Evolutionary conservation across 73 alveolate species (phyloP), one percentile per base, ranked within the genome.

Genomic region (Halteria grandinella): DNA sequence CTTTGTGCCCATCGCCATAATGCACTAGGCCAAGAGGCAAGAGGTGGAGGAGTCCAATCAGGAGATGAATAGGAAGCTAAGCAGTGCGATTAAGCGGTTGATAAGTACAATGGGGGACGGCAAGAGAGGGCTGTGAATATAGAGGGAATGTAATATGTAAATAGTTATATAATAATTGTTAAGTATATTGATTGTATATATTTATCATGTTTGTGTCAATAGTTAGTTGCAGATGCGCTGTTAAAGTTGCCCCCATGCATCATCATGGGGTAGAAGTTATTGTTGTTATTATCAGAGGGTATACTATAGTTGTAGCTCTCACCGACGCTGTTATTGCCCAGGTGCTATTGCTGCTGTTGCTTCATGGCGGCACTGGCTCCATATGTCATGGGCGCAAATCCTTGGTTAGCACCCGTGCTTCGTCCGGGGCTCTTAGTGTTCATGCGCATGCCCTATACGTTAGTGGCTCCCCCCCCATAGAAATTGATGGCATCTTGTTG

Each of bases 271-370:
- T 66, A 66, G 45, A 66, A 66, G 3, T n/a, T n/a, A n/a, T n/a
- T n/a, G n/a, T n/a, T n/a, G n/a, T n/a, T n/a, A n/a, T 52, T 44
- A 27, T 66, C 80, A 12, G 80, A 66, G 15, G 80, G 80, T 7
- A 66, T 66, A 45, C 80, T 66, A 47, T 66, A 66, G 21, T 44
- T 66, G 69, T 66, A 66, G 21, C 47, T 66, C 37, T 66, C 80
- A 66, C 47, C 47, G 11, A 14, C 32, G 23, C 15, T 18, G 1
- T 45, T 43, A 23, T 60, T 8, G 5, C 23, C 17, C 24, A 25
- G n/a, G 3, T 40, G 5, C 29, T 34, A 20, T 5, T 44, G n/a
- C 5, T 45, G 37, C 34, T 66, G 43, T 20, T 41, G 29, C 21
- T 44, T 25, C n/a, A 17, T 44, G 53, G 45, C 32, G 1, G 66